Evolutionary conservation across 176 grass and related monocot genomes (phyloP), one percentile per base, ranked within the genome.

Genomic region (Aegilops umbellulata): DNA sequence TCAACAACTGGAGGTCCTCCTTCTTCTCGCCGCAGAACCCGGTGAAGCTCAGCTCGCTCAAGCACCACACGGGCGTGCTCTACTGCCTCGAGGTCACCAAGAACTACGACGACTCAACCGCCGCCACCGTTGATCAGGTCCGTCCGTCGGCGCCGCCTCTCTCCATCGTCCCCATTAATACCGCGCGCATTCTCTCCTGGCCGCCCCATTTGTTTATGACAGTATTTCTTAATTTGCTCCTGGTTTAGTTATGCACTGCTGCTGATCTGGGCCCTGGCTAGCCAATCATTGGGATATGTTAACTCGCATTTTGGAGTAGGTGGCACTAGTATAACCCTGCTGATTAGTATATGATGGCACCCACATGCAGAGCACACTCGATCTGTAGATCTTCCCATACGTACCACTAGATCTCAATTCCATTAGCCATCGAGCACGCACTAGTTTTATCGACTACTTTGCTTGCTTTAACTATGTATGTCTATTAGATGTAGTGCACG

Each of bases 1-100:
- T 99, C 89, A 99, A 99, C 90, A 99, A 96, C 86, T 96, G 97
- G 97, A 87, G 97, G 58, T 99, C 97, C 12, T 99, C 97, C 76
- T 99, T 99, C 88, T 99, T 99, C 97, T 99, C 97, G 36, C 92
- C 92, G 7, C 87, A 88, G 89, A 99, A 99, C 78, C 92, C 97
- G 1, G 92, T 99, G 19, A 99, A 99, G 84, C 69, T 94, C 67
- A 92, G 82, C 92, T 94, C 97, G 53, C 83, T 99, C 29, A 87
- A 87, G 26, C 73, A 60, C 90, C 85, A 87, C 84, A 69, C 77
- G 76, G 87, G 85, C 62, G 90, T 96, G 46, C 90, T 96, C 32
- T 99, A 99, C 90, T 96, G 97, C 86, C 84, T 96, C 30, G 97
- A 99, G 90, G 75, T 99, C 84, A 91, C 97, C 12, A 95, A 94